Evolutionary conservation across 345 rosid genomes (phyloP).

Genomic region (Syzygium jambos): DNA sequence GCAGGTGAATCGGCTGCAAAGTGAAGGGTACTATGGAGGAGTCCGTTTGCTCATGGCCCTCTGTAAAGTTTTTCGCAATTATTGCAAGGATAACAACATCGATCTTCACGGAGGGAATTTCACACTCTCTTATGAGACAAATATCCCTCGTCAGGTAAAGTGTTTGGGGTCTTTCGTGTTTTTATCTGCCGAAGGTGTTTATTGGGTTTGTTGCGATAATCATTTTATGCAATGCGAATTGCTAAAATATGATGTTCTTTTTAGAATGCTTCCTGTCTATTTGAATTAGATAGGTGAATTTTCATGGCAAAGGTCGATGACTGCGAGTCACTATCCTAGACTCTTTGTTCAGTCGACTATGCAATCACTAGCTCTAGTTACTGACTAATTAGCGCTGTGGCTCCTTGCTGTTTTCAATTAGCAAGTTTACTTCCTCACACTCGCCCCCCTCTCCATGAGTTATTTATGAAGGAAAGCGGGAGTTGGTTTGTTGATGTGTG

Average conservation of each 20-base stretch:
- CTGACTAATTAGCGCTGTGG: background rate
- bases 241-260: background rate
- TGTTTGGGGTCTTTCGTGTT: background rate
- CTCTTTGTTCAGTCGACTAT: background rate
- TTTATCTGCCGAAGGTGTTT: background rate
- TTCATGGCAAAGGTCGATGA: background rate
- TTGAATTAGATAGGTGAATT: background rate
- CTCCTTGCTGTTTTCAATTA: background rate
- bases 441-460: background rate
- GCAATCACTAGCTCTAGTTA: background rate
- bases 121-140: conserved; percentile 73
- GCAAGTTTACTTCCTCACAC: background rate
- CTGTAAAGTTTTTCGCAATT: conserved; percentile 9
- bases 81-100: background rate
- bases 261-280: background rate
- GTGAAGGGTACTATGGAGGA: conserved; percentile 94
- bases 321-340: background rate
- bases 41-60: conserved; percentile 86
- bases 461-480: background rate
- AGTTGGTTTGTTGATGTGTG: background rate
- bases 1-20: conserved; percentile 61
- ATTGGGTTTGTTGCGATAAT: background rate
- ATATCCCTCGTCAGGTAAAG: conserved; percentile 91
- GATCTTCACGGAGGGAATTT: conserved; percentile 26
- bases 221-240: background rate